Evolutionary conservation across 1,284 basidiomycete genomes (phyloP), one percentile per base, ranked within the genome.

Genomic region (Sporisorium reilianum): DNA sequence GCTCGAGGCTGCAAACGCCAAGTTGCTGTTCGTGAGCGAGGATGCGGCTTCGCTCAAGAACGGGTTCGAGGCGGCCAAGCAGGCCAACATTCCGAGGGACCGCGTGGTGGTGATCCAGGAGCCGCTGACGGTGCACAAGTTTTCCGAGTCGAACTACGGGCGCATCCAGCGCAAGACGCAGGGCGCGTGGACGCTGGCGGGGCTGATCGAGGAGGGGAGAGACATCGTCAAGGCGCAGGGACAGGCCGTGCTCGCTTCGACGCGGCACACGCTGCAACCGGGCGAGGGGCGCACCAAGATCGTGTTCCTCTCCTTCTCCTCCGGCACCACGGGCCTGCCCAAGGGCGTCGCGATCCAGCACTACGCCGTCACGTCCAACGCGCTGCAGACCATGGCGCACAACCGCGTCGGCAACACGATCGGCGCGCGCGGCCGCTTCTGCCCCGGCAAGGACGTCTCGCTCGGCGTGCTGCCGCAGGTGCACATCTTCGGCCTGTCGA

Each of bases 261-360:
- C 71, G 5, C 65, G 76, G 5, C 42, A 57, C 44, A 86, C 83
- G 18, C 86, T 93, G 41, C 83, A 78, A 18, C 86, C 88, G 2
- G 91, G 90, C 0, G 92, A 93, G 84, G 89, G 87, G 20, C 89
- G 88, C 83, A 89, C 86, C 9, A 90, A 79, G 59, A 60, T 83
- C 16, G 82, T 80, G 2, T 82, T 81, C 63, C 64, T 80, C 7
- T 85, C 85, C 36, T 86, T 85, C 77, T 85, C 85, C 1, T 82
- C 80, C 14, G 85, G 85, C 8, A 86, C 85, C 2, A 86, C 85
- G 20, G 85, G 85, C 7, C 49, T 83, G 28, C 85, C 85, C 14
- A 86, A 86, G 51, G 83, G 79, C 4, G 83, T 85, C 3, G 82
- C 80, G 1, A 79, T 85, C 48, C 73, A 81, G 56, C 83, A 85